These are phyloP conservation scores for Chlamydomonas incerta DNA, from an alignment of 139 green algal species.

Conservation along the genomic window DNA sequence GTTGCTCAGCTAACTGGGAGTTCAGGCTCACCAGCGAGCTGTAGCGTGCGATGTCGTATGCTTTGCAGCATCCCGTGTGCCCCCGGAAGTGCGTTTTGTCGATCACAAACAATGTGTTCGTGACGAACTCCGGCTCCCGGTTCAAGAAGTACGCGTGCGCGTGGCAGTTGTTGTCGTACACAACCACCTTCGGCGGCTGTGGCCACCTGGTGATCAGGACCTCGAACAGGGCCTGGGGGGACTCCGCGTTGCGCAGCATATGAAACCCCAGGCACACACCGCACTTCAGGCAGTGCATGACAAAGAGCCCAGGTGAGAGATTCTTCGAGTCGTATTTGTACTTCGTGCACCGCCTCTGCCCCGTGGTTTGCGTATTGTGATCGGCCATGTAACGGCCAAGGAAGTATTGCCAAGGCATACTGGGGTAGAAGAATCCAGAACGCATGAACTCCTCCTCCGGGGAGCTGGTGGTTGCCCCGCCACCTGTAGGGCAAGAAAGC, in stretches of 20 bases:
- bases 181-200: not conserved
- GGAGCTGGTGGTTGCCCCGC: not conserved
- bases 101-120: not conserved
- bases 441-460: not conserved
- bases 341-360: not conserved
- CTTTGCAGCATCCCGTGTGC: not conserved
- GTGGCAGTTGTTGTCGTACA: slow-evolving; percentile 26
- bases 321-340: slow-evolving; percentile 6
- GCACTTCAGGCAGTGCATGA: slow-evolving; percentile 19
- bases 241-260: not conserved
- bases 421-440: not conserved
- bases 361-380: not conserved
- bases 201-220: not conserved
- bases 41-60: slow-evolving; percentile 1
- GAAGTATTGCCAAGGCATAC: not conserved
- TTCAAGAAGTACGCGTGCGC: slow-evolving; percentile 1
- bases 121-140: not conserved
- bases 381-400: not conserved
- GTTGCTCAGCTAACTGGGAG: not conserved
- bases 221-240: slow-evolving; percentile 6
- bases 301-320: not conserved
- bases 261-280: not conserved
- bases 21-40: not conserved
- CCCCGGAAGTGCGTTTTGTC: not conserved
- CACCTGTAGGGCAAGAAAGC: no score